Evolutionary conservation across 345 rosid species (phyloP), one percentile per base, ranked within the genome.

Genomic region (Arabidopsis suecica): DNA sequence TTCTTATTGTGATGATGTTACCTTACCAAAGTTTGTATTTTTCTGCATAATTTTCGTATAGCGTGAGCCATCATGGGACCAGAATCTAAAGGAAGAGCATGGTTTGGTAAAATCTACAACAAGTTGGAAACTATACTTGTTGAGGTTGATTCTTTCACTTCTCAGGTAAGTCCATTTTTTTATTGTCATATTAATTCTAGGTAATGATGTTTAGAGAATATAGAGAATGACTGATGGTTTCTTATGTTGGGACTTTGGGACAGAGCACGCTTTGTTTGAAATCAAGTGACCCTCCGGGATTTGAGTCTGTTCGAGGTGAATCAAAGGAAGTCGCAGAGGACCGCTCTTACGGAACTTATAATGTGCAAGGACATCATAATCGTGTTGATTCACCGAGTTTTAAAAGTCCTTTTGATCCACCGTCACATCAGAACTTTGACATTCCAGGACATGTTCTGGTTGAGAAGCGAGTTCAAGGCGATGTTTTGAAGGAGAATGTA

Each of bases 71-170:
- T 89, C 4, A 89, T 89, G 97, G 92, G 84, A 73, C 53, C 79
- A 25, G 86, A 84, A 44, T 69, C 55, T 16, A 87, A 81, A 74
- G 83, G 82, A 73, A 81, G 72, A 57, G 61, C 84, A 34, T 92
- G 91, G 96, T 84, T 87, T 67, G 88, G 92, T 37, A 82, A 84
- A 72, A 73, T 92, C 51, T 87, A 68, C 74, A 87, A 85, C 82
- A 92, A 85, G 80, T 81, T 90, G 57, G 97, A 90, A 84, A 83
- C 80, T 2, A 61, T 92, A 66, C 78, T 87, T 80, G 82, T 79
- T 13, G 92, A 88, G 60, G 86, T 89, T 60, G 97, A 89, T 65
- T 78, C 61, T 72, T 82, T 86, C 55, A 77, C 86, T 80, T 75
- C 77, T 3, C 76, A 77, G 80, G 76, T 77, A 47, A 9, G 22